Base-by-base conservation (phyloP, 2,329 filamentous ascomycete genomes). In the Colletotrichum falcatum region DNA sequence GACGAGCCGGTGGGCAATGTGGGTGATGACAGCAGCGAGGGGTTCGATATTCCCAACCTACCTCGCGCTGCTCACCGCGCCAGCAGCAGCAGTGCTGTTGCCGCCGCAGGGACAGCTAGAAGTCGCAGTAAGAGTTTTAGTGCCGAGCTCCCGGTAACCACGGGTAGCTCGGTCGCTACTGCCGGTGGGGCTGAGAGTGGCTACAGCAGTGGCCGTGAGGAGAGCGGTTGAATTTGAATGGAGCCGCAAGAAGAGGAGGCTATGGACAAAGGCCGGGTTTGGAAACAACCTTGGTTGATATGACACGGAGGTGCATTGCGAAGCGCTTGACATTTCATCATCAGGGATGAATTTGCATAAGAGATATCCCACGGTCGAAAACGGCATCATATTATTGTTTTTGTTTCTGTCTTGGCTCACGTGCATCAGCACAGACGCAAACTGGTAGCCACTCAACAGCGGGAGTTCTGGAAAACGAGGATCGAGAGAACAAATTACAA, bases 141-240 rank as follows among this genome's bases (percentile, higher is more conserved):
- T 49, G 73, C 72, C 8, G 78, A 81, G 9, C 68, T 73, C 3
- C 71, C 73, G 14, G 64, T 74, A 9, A 77, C 77, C 0, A 75
- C 77, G 0, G 77, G 77, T 7, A 83, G 81, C 39, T 84, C 83
- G 4, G 78, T 77, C 9, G 83, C 82, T 5, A 84, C 83, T 2
- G 81, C 79, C 20, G 82, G 81, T 5, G 82, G 55, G 0, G 76
- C 77, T 1, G 78, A 77, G 68, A 85, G 83, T 63, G 78, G 79
- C 0, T 81, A 81, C 72, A 80, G 74, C 65, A 83, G 77, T 54
- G 80, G 80, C 33, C 74, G 75, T 14, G 78, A 81, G 64, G 78
- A 80, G 44, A 77, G 73, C 28, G 54, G 59, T 1, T 66, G 30
- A 63, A 9, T n/a, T 37, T 26, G 30, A 20, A 3, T 55, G 53